Evolutionary conservation across 257 asterid species (phyloP), one percentile per base, ranked within the genome.

Genomic region (Paulownia fortunei): DNA sequence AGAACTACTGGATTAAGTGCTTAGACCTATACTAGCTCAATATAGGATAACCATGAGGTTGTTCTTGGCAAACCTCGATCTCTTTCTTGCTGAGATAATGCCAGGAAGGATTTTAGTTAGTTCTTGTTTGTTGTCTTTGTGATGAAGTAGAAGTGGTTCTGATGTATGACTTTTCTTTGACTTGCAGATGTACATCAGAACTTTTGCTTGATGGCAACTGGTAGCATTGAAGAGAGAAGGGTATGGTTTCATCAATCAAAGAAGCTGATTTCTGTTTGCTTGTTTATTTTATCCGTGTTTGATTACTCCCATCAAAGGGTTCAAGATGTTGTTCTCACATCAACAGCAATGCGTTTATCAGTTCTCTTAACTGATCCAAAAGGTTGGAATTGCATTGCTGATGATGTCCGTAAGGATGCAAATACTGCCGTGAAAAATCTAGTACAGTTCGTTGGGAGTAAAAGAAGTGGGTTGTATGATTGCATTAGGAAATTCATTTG

Each of bases 341-440:
- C 97, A 72, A 81, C 79, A 61, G 97, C 97, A 69, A 89, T 95
- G 97, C 99, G 97, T 65, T 76, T 95, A 84, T 89, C 96, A 37
- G 97, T 95, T 87, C 78, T 85, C 70, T 84, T 95, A 84, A 95
- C 96, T 55, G 99, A 93, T 86, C 81, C 87, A 27, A 91, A 89
- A 85, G 92, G 96, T 84, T 95, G 99, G 99, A 95, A 87, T 79
- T 82, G 87, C 83, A 75, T 89, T 74, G 54, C 69, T 55, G 86
- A 79, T 72, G 81, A 69, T 78, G 79, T 73, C 59, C 69, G 65
- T 47, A 85, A 76, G 73, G 90, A 78, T 83, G 91, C 93, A 75
- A 82, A 83, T 73, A 39, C 67, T 6, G 89, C 97, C 4, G 91
- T 87, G 85, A 88, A 86, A 87, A 82, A 79, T 72, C 85, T 95